Evolutionary conservation across 345 rosid species (phyloP), one percentile per base, ranked within the genome.

Genomic region (Nasturtium officinale): DNA sequence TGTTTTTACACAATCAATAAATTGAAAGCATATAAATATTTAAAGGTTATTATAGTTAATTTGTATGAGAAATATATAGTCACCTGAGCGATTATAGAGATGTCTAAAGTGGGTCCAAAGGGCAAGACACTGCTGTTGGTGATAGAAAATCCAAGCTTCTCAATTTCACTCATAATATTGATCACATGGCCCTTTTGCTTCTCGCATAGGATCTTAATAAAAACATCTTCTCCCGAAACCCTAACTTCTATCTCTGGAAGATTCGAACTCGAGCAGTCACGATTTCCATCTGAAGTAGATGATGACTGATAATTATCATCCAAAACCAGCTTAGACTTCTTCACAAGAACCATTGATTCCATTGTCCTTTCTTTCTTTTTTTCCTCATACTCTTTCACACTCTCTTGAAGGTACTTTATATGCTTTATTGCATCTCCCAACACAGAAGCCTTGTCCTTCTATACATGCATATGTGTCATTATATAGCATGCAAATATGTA

Each of bases 371-470:
- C 85, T 72, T 60, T 83, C 17, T 87, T 83, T 54, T 85, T 79
- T 73, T 94, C 95, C 82, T 90, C 97, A 16, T 89, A 92, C 18
- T 72, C 77, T 75, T 83, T 72, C 0, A 94, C 96, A 67, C 55
- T 83, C 63, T 94, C 91, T 77, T 94, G 96, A 69, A 94, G 87
- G 51, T 84, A 83, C 57, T 94, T 90, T 83, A 94, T 60, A 85
- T 94, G 89, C 84, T 87, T 87, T 54, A 87, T 71, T 5, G 97
- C 83, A 81, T 88, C 98, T 43, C 90, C 92, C 66, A 94, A 89
- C 77, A 94, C 97, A 16, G 98, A 90, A 80, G 92, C 95, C 75
- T 94, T 94, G 75, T 94, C 98, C 95, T 78, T 88, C 98, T 94
- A 72, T 25, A 26, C 46, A 69, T 51, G 54, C 16, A 55, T n/a